Percentiles rank a stretch among this genome's conserved stretches.
Conservation (phyloP, 208 protist genomes). For the Acanthamoeba castellanii region DNA sequence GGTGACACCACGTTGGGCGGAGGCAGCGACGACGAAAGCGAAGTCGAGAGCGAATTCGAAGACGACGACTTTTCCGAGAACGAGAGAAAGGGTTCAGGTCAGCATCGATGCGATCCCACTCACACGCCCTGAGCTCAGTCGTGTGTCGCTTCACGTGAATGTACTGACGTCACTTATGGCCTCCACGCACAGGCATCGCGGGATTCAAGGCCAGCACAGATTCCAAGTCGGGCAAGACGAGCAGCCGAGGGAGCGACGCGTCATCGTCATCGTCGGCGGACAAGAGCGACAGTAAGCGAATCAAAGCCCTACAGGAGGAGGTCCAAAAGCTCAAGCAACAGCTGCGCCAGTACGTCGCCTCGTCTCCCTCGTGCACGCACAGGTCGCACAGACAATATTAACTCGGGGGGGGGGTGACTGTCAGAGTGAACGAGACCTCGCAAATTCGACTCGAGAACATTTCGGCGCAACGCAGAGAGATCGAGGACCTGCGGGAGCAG, state of each 20-base stretch:
- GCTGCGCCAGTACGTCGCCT: background rate
- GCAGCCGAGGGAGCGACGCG: background rate
- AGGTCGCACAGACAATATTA: background rate
- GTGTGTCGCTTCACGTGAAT: background rate
- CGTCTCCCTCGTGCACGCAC: background rate
- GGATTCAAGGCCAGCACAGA: background rate
- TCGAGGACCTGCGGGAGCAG: slow-evolving; percentile 27
- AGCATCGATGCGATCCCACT: background rate
- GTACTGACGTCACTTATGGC: background rate
- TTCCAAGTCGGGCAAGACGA: background rate
- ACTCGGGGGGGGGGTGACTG: background rate
- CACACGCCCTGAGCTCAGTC: background rate
- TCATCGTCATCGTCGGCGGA: background rate
- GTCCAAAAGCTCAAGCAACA: slow-evolving; percentile 29
- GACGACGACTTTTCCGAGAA: slow-evolving; percentile 19
- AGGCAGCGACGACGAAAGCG: slow-evolving; percentile 52
- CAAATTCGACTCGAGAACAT: slow-evolving; percentile 61
- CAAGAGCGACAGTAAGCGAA: slow-evolving; percentile 1
- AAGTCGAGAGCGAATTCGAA: slow-evolving; percentile 11
- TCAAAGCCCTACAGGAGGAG: slow-evolving; percentile 7
- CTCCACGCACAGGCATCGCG: background rate
- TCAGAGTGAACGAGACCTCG: slow-evolving; percentile 46
- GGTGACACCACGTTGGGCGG: slow-evolving; percentile 43
- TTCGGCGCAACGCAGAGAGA: background rate
- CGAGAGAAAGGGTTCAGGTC: background rate